These are phyloP conservation scores for Flaveria linearis DNA, from an alignment of 129 eudicot species.

Conservation along the genomic window DNA sequence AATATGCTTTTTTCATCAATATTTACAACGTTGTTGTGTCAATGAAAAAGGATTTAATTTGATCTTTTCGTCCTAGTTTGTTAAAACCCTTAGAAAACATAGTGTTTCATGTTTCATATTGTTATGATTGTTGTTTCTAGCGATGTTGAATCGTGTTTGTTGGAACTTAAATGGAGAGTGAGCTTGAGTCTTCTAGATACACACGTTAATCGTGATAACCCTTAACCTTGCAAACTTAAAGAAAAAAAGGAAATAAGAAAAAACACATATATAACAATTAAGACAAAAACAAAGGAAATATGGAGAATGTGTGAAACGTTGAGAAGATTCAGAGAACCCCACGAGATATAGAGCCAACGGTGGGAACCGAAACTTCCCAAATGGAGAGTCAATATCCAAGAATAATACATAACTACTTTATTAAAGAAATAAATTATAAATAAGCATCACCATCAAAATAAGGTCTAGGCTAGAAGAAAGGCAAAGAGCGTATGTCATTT, in stretches of 20 bases:
- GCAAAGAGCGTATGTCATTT: not conserved
- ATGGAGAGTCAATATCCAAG: not conserved
- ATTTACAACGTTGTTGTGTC: not conserved
- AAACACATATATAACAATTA: not conserved
- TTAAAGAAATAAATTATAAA: not conserved
- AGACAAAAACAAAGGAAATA: conserved; percentile 13
- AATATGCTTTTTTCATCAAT: not conserved
- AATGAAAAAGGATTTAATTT: not conserved
- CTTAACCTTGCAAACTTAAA: not conserved
- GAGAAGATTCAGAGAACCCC: conserved; percentile 29
- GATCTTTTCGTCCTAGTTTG: not conserved
- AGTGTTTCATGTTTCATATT: not conserved
- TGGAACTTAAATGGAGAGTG: not conserved
- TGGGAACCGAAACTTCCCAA: conserved; percentile 32
- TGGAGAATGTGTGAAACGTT: conserved; percentile 15
- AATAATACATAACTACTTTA: not conserved
- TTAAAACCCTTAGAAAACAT: not conserved
- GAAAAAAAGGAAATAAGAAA: not conserved
- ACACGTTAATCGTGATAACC: no score
- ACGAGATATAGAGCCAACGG: conserved; percentile 27
- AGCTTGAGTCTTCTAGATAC: not conserved
- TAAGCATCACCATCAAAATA: conserved; percentile 11
- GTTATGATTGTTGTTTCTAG: not conserved
- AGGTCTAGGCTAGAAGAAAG: conserved; percentile 9
- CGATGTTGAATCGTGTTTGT: not conserved